Evolutionary conservation across 352 stramenopile species (phyloP).

Genomic region (Sclerospora graminicola): DNA sequence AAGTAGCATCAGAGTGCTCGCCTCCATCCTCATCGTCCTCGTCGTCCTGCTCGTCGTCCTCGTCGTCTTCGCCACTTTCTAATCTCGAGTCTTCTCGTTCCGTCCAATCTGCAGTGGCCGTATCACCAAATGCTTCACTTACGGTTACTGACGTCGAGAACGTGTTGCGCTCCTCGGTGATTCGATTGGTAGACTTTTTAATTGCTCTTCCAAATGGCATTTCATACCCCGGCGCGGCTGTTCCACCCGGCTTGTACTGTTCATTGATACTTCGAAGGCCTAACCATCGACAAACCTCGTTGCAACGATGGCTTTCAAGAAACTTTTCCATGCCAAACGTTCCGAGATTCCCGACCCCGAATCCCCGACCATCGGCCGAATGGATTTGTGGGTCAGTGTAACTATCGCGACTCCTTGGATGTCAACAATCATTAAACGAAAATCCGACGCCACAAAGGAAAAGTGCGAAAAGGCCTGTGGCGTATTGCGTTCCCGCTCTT

Average conservation of each 20-base stretch:
- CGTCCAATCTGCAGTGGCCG: conserved; percentile 17
- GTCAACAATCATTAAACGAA: conserved; percentile 78
- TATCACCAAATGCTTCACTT: conserved; percentile 61
- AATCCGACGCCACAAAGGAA: conserved; percentile 76
- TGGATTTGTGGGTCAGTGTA: conserved; percentile 84
- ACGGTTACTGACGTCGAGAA: conserved; percentile 75
- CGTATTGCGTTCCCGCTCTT: conserved; percentile 77
- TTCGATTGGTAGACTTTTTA: conserved; percentile 75
- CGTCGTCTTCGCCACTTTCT: conserved; percentile 17
- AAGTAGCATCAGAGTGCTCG: conserved; percentile 20
- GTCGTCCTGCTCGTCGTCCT: conserved; percentile 21
- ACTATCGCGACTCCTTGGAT: conserved; percentile 78
- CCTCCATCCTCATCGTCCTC: conserved; percentile 16
- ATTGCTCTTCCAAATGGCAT: conserved; percentile 72
- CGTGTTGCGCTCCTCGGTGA: conserved; percentile 74
- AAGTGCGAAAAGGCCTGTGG: conserved; percentile 81
- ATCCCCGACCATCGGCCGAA: conserved; percentile 63
- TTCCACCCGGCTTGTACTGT: conserved; percentile 67
- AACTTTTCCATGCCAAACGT: conserved; percentile 85
- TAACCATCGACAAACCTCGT: conserved; percentile 79
- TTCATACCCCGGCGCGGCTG: conserved; percentile 65
- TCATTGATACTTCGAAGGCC: conserved; percentile 66
- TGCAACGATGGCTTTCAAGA: conserved; percentile 77
- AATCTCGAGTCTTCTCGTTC: conserved; percentile 12
- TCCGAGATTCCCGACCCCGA: conserved; percentile 76